A percentile compares a stretch with the other conserved stretches of the same genome.
Conservation (phyloP, 2,329 filamentous ascomycete species). For the Monosporascus sp. region DNA sequence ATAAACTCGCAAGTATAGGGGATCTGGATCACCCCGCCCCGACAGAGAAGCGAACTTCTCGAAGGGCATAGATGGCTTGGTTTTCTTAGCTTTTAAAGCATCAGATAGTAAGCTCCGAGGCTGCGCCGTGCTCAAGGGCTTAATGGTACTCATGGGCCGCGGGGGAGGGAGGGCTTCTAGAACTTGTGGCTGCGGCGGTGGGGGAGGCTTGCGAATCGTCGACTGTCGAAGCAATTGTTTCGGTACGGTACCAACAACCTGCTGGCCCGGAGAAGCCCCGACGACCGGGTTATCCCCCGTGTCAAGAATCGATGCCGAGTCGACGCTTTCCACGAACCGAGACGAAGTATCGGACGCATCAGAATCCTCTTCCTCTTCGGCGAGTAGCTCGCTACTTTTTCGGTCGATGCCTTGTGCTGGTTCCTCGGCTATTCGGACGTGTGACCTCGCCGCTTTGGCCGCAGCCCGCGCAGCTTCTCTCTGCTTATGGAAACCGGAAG, state of each 20-base stretch:
- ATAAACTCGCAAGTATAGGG: constrained; percentile 73
- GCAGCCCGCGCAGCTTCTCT: constrained; percentile 57
- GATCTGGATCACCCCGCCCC: constrained; percentile 73
- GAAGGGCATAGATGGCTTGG: constrained; percentile 65
- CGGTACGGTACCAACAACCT: constrained; percentile 60
- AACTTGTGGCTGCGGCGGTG: constrained; percentile 49
- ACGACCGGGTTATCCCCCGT: constrained; percentile 56
- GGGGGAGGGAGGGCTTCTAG: constrained; percentile 67
- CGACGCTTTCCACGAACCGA: constrained; percentile 62
- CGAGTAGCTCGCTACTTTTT: constrained; percentile 46
- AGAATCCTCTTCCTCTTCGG: constrained; percentile 56
- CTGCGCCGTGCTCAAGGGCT: constrained; percentile 62
- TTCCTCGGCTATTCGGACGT: constrained; percentile 50
- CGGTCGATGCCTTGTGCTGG: constrained; percentile 37
- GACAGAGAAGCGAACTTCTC: constrained; percentile 72
- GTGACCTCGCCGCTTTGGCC: constrained; percentile 47
- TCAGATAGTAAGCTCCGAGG: constrained; percentile 68
- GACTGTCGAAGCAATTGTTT: constrained; percentile 57
- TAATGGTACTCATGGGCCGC: constrained; percentile 58
- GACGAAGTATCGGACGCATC: constrained; percentile 60
- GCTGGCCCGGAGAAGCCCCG: constrained; percentile 48
- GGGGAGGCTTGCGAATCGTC: constrained; percentile 58
- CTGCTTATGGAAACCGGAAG: constrained; percentile 59
- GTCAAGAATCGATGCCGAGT: constrained; percentile 67
- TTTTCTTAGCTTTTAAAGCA: constrained; percentile 67